A percentile compares a stretch with the other conserved stretches of the same genome.
phyloP scores from a whole-genome alignment of 306 rosid species.

The Crataegus laevigata region DNA sequence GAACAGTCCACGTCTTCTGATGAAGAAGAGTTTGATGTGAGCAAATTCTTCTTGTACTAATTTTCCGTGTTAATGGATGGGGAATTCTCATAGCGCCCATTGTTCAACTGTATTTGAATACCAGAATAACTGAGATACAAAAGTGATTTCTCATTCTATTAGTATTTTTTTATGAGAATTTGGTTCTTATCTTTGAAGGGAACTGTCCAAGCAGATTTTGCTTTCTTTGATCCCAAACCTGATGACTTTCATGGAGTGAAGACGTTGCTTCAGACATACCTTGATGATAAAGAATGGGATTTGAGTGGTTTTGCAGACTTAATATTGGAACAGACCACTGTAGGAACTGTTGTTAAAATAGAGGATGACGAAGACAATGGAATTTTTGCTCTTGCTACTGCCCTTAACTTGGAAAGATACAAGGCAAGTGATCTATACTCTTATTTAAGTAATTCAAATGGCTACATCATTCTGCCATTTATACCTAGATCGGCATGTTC shows the following conservation, averaged over 20 bases:
- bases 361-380: constrained; percentile 85
- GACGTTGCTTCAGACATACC: constrained; percentile 68
- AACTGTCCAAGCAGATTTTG: constrained; percentile 70
- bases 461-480: background rate
- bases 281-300: constrained; percentile 67
- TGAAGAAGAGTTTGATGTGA: constrained; percentile 62
- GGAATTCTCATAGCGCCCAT: background rate
- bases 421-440: constrained; percentile 36
- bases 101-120: background rate
- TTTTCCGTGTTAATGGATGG: background rate
- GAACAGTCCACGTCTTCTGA: constrained; percentile 41
- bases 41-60: background rate
- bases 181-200: constrained; percentile 37
- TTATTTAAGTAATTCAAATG: background rate
- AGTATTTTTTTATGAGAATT: background rate
- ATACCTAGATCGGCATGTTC: background rate
- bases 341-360: constrained; percentile 65
- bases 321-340: constrained; percentile 61
- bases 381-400: constrained; percentile 53
- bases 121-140: background rate
- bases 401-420: constrained; percentile 66
- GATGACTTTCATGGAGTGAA: constrained; percentile 79
- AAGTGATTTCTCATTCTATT: background rate
- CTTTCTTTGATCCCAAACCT: constrained; percentile 79
- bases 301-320: constrained; percentile 67